phyloP scores from a whole-genome alignment of 1,139 yeast species.

The Sugiyamaella novakii region DNA sequence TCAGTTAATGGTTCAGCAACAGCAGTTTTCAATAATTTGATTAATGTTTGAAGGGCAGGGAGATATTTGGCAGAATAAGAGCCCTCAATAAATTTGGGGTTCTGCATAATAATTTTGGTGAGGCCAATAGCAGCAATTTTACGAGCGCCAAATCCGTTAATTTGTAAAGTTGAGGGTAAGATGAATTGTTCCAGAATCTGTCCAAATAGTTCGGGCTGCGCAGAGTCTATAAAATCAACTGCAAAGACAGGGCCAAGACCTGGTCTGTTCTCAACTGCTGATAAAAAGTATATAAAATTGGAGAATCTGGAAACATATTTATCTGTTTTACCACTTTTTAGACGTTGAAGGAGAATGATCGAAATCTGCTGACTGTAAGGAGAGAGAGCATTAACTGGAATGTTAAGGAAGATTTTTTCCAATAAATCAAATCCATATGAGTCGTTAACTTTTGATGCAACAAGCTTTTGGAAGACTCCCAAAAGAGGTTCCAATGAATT shows the following conservation, averaged over 20 bases:
- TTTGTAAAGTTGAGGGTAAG: constrained; percentile 64
- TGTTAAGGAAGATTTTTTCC: constrained; percentile 62
- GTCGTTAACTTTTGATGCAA: constrained; percentile 83
- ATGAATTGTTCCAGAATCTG: constrained; percentile 66
- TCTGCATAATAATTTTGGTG: constrained; percentile 56
- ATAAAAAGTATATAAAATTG: constrained; percentile 66
- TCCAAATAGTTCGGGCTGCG: constrained; percentile 63
- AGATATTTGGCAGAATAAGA: constrained; percentile 50
- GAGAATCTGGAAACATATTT: constrained; percentile 63
- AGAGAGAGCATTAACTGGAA: constrained; percentile 55
- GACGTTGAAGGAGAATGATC: constrained; percentile 70
- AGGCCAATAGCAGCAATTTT: constrained; percentile 77
- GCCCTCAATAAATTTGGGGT: constrained; percentile 43
- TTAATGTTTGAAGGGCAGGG: constrained; percentile 55
- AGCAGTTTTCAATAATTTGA: constrained; percentile 48
- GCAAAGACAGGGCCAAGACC: constrained; percentile 54
- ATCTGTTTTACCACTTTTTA: constrained; percentile 80
- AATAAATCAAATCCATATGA: constrained; percentile 80
- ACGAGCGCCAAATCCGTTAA: constrained; percentile 71
- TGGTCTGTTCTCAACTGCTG: constrained; percentile 48
- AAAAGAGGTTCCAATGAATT: constrained; percentile 68
- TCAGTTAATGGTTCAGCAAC: constrained; percentile 36
- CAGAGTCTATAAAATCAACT: constrained; percentile 59
- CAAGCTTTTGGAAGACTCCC: constrained; percentile 94
- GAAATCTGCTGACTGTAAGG: constrained; percentile 74